A percentile compares a stretch with the other conserved stretches of the same genome.
phyloP scores from a whole-genome alignment of 2,329 filamentous ascomycete species.

The Colletotrichum sp. region DNA sequence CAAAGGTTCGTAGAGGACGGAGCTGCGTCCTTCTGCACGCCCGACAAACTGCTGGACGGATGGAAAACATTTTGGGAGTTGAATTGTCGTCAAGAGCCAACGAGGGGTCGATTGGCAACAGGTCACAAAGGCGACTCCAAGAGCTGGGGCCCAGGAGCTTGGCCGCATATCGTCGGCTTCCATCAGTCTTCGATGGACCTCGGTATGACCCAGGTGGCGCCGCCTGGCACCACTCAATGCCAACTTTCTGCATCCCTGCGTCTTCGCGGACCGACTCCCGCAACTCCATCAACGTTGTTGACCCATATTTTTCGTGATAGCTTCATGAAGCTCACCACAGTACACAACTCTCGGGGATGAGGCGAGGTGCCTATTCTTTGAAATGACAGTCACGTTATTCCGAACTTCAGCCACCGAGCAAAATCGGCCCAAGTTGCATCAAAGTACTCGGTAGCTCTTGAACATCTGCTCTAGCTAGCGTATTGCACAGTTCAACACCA shows the following conservation, averaged over 20 bases:
- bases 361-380: neutral
- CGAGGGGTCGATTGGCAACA: constrained; percentile 5
- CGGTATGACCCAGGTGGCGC: neutral
- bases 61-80: constrained; percentile 34
- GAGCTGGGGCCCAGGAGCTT: constrained; percentile 6
- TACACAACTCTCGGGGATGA: neutral
- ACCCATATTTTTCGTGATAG: neutral
- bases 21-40: constrained; percentile 39
- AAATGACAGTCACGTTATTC: fast-evolving
- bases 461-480: neutral
- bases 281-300: neutral
- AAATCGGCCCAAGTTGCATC: neutral
- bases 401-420: neutral
- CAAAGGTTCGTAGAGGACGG: constrained; percentile 39
- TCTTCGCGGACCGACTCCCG: neutral
- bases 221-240: neutral
- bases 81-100: neutral
- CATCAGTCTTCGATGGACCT: neutral
- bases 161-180: constrained; percentile 23
- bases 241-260: neutral
- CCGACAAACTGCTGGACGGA: constrained; percentile 43
- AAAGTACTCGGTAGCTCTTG: neutral
- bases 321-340: neutral
- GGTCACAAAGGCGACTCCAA: neutral
- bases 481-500: neutral